Evolutionary conservation across 1,284 basidiomycete species (phyloP), one percentile per base, ranked within the genome.

Genomic region (Tylopilus sp.): DNA sequence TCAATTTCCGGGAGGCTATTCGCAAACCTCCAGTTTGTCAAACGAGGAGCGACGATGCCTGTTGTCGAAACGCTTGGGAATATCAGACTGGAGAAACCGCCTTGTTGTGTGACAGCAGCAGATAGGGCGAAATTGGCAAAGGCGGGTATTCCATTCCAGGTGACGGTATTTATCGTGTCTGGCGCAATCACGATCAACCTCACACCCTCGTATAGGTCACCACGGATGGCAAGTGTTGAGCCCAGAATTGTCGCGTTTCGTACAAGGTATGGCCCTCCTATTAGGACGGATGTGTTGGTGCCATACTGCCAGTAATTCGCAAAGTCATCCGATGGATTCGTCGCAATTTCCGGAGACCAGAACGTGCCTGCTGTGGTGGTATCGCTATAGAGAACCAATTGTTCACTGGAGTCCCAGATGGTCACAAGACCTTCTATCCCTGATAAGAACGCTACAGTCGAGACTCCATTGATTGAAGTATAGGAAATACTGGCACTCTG

Each of bases 1-100:
- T 67, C 62, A 14, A 83, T 73, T 68, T 91, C 88, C 0, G 88
- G 88, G 36, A 91, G 66, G 59, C 82, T 84, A 56, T 90, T 77
- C 36, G 72, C 71, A 60, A 79, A 90, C 63, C 73, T 83, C 89
- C 89, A 91, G 10, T 74, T 71, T 4, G 64, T 67, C 54, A 88
- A 68, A 44, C 50, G 57, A 18, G 77, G 77, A 11, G 66, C 58
- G 14, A 47, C 53, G 30, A 70, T 57, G 5, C 51, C 54, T 15
- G 47, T 44, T 15, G 35, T 31, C 10, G 46, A 53, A 17, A 52
- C 15, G 2, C 57, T 57, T 26, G 57, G 59, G 11, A 48, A 57
- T 33, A 70, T 51, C 37, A 57, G 52, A 7, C 66, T 73, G 5
- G 71, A 65, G 48, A 78, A 76, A 31, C 67, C 72, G 8, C 74